Evolutionary conservation across 2,329 filamentous ascomycete genomes (phyloP).

Genomic region (Pestalotiopsis sp.): DNA sequence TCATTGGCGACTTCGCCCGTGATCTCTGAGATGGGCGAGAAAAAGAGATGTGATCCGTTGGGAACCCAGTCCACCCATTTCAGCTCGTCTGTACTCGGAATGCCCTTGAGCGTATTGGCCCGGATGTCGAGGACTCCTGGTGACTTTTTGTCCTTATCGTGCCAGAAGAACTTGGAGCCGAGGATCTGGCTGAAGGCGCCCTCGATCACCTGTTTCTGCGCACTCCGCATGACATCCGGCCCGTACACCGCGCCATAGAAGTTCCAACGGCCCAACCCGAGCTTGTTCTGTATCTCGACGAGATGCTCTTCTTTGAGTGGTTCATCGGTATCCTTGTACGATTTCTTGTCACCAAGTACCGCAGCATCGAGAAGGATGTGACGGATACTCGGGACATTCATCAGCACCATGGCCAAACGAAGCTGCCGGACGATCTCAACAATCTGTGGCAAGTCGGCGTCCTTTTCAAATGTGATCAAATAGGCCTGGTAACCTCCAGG

Average conservation of each 20-base stretch:
- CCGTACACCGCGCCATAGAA: conserved; percentile 39
- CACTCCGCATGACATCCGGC: conserved; percentile 33
- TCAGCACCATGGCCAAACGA: background rate
- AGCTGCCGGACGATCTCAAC: conserved; percentile 28
- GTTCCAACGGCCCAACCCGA: conserved; percentile 37
- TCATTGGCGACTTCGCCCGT: conserved; percentile 4
- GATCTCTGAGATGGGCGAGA: conserved; percentile 11
- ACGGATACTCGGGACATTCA: conserved; percentile 37
- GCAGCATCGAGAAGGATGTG: conserved; percentile 32
- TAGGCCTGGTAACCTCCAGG: conserved; percentile 48
- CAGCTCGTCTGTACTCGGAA: conserved; percentile 42
- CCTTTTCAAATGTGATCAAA: conserved; percentile 45
- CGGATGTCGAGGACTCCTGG: conserved; percentile 30
- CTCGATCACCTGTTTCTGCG: conserved; percentile 36
- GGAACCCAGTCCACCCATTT: conserved; percentile 44
- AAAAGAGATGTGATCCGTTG: conserved; percentile 33
- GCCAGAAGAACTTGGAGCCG: conserved; percentile 33
- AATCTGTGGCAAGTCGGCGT: conserved; percentile 49
- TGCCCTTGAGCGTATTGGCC: conserved; percentile 35
- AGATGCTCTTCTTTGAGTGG: conserved; percentile 35
- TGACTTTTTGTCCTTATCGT: conserved; percentile 36
- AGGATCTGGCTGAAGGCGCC: conserved; percentile 33
- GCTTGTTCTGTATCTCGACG: conserved; percentile 28
- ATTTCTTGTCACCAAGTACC: conserved; percentile 23
- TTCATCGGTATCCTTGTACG: conserved; percentile 32